Conservation (phyloP, 1,139 yeast species). For the Magnusiomyces suaveolens region DNA sequence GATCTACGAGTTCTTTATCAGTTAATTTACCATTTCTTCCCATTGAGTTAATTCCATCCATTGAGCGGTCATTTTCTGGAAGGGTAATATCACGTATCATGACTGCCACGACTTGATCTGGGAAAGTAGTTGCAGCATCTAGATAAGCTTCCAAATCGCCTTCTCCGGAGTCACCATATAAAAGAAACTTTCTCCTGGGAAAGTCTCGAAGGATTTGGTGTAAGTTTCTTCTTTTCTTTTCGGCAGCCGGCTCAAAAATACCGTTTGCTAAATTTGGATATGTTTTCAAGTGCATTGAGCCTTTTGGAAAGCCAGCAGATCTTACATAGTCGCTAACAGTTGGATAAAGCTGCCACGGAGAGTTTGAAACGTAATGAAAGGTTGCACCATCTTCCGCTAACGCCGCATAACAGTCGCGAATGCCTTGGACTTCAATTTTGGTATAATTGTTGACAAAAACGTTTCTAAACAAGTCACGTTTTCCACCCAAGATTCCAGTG, state of each 20-base stretch:
- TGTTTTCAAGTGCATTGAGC: constrained; percentile 77
- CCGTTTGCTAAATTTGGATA: constrained; percentile 75
- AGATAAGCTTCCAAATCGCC: constrained; percentile 87
- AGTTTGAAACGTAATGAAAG: constrained; percentile 87
- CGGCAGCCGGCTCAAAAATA: constrained; percentile 76
- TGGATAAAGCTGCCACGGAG: constrained; percentile 83
- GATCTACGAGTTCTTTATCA: not conserved
- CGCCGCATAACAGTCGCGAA: constrained; percentile 57
- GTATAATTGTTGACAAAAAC: constrained; percentile 57
- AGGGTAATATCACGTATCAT: constrained; percentile 68
- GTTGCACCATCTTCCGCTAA: constrained; percentile 38
- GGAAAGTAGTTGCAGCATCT: constrained; percentile 53
- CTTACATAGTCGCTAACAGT: constrained; percentile 52
- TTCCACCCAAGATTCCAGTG: constrained; percentile 85
- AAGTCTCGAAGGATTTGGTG: constrained; percentile 61
- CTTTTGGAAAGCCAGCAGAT: constrained; percentile 52
- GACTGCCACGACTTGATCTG: constrained; percentile 59
- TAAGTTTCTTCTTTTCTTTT: constrained; percentile 62
- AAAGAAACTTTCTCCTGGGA: constrained; percentile 63
- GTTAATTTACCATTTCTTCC: not conserved
- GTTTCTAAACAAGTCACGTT: constrained; percentile 69
- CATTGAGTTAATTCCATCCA: not conserved
- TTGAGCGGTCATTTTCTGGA: constrained; percentile 22
- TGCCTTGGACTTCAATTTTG: constrained; percentile 63
- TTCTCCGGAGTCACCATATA: constrained; percentile 95